These are phyloP conservation scores for Multifurca ochricompacta DNA, from an alignment of 768 basidiomycete species.

Conservation along the genomic window DNA sequence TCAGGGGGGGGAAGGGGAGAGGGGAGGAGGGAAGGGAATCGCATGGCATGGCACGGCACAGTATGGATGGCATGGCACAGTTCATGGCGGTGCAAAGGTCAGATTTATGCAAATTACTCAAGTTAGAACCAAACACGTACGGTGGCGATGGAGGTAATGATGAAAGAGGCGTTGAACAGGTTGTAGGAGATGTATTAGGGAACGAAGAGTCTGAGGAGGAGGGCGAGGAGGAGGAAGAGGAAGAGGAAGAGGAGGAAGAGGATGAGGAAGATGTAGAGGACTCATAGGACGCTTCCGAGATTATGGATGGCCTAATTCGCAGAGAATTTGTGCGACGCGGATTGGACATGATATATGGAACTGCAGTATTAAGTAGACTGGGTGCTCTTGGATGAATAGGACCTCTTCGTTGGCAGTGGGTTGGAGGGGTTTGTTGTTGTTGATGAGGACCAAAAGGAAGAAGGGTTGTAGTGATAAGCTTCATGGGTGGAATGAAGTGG, in stretches of 20 bases:
- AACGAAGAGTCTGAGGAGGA: not conserved
- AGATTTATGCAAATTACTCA: not conserved
- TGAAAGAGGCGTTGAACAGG: slow-evolving; percentile 5
- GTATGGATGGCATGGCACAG: no score
- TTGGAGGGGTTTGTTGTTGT: not conserved
- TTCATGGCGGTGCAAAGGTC: not conserved
- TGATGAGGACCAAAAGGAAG: slow-evolving; percentile 15
- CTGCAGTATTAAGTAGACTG: not conserved
- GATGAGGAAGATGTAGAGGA: slow-evolving; percentile 12
- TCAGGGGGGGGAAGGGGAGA: no score
- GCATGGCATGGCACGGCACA: not conserved
- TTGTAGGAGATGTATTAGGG: slow-evolving; percentile 5
- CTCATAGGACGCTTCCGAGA: slow-evolving; percentile 15
- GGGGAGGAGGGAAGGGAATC: no score
- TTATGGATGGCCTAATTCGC: slow-evolving; percentile 13
- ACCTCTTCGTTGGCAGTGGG: not conserved
- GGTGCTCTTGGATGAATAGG: not conserved
- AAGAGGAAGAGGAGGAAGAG: slow-evolving; percentile 1
- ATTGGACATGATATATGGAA: not conserved
- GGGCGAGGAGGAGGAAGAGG: slow-evolving; percentile 1
- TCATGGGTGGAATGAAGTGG: not conserved
- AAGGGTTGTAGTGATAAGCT: slow-evolving; percentile 8
- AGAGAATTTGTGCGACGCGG: slow-evolving; percentile 4
- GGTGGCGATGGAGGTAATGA: slow-evolving; percentile 16
- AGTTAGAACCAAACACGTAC: not conserved